A percentile compares a stretch with the other conserved stretches of the same genome.
phyloP scores from a whole-genome alignment of 1,284 basidiomycete species.

The Afroboletus lepidellus region DNA sequence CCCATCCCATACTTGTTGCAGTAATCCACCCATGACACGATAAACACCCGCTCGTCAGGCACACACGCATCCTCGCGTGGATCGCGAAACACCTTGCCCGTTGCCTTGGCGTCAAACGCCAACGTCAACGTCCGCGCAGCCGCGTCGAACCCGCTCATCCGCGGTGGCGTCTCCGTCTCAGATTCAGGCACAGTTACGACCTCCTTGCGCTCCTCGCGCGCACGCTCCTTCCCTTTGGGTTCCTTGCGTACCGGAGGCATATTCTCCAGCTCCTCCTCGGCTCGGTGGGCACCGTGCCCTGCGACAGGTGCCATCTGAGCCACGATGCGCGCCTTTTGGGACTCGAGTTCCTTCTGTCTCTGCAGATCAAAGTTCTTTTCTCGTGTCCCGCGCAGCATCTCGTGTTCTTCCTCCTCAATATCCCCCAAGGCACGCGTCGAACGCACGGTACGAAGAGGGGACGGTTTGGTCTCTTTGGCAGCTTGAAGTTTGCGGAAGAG shows the following conservation, averaged over 20 bases:
- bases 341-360: slow-evolving; percentile 72
- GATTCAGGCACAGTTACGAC: slow-evolving; percentile 17
- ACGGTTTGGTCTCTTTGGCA: slow-evolving; percentile 37
- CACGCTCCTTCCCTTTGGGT: slow-evolving; percentile 32
- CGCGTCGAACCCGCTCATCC: slow-evolving; percentile 61
- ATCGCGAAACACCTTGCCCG: slow-evolving; percentile 61
- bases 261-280: slow-evolving; percentile 46
- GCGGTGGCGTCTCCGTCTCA: slow-evolving; percentile 31
- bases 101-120: slow-evolving; percentile 67
- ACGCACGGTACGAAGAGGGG: slow-evolving; percentile 39
- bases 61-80: slow-evolving; percentile 53
- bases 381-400: slow-evolving; percentile 34
- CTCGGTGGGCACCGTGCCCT: slow-evolving; percentile 34
- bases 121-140: slow-evolving; percentile 63
- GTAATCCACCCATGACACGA: slow-evolving; percentile 97
- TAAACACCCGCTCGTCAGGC: slow-evolving; percentile 80
- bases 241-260: slow-evolving; percentile 38
- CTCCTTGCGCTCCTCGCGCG: slow-evolving; percentile 33
- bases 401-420: slow-evolving; percentile 50
- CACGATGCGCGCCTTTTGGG: slow-evolving; percentile 86
- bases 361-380: slow-evolving; percentile 49
- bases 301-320: slow-evolving; percentile 79
- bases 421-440: slow-evolving; percentile 43
- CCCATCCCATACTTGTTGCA: slow-evolving; percentile 99
- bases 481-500: slow-evolving; percentile 56